Base-by-base conservation (phyloP, 2,329 filamentous ascomycete species). In the Venturia asperata region DNA sequence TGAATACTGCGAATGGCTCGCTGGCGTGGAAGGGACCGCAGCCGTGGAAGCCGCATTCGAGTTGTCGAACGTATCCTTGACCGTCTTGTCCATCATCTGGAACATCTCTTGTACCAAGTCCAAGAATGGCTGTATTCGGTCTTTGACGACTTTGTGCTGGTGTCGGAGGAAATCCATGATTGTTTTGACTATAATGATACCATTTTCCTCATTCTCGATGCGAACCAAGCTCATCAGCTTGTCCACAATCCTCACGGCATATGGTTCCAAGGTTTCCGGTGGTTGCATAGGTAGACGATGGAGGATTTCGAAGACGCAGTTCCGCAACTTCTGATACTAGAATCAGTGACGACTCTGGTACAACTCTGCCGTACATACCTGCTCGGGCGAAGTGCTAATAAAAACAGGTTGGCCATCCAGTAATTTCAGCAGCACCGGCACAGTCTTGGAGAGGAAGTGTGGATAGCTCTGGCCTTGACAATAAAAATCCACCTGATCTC, bases 161-260 rank as follows among this genome's bases (percentile, higher is more conserved):
- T 96, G 91, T 61, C 94, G 87, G 83, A 96, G 91, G 69, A 97
- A 88, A 74, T 99, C 94, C 80, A 96, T 97, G 63, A 96, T 91
- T 17, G 93, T 96, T 81, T 99, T 99, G 78, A 99, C 91, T 74
- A 93, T 97, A 68, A 99, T 80, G n/a, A 95, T 91, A 1, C 93
- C 94, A 81, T 99, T 99, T 68, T 99, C 94, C 77, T 99, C 94
- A 71, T 99, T 99, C 77, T 99, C 94, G 52, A 86, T 88, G 70
- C 88, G 87, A 67, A 97, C 92, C 66, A 99, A 80, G 64, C 85
- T 84, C 87, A 97, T 93, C 68, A 97, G 83, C 69, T 96, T 83
- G 73, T 97, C 92, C 67, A 97, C 91, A 67, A 96, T 87, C 73
- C 95, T 91, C 69, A 87, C 84, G 47, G 93, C 92, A 76, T 93